A percentile compares a stretch with the other conserved stretches of the same genome.
These are phyloP conservation scores for Trichophyton simii DNA, from an alignment of 2,329 filamentous ascomycete species.

Conservation along the genomic window DNA sequence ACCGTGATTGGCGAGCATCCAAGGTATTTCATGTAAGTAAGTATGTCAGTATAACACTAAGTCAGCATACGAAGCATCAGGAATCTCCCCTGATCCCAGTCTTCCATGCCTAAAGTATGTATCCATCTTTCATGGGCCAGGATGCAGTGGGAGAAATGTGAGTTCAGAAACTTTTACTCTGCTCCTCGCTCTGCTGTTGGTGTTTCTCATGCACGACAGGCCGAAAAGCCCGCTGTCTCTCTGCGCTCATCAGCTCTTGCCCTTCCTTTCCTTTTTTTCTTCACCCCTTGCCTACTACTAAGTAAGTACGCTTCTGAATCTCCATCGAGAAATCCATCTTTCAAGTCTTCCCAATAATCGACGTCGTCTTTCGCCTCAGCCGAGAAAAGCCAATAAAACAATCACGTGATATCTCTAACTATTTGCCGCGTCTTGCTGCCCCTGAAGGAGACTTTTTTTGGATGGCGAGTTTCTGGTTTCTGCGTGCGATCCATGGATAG, in stretches of 20 bases:
- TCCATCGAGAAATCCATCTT: not conserved
- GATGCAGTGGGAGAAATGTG: not conserved
- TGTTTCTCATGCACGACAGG: not conserved
- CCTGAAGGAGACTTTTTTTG: not conserved
- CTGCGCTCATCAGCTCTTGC: not conserved
- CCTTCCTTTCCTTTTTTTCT: not conserved
- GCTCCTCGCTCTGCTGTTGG: not conserved
- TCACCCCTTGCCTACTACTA: not conserved
- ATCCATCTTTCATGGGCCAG: not conserved
- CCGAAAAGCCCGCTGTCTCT: not conserved
- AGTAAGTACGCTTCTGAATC: not conserved
- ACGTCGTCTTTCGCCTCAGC: no score
- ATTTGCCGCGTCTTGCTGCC: no score
- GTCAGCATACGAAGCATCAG: not conserved
- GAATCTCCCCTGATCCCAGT: not conserved
- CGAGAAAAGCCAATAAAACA: no score
- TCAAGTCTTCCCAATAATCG: not conserved
- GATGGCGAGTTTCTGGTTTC: not conserved
- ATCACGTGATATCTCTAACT: no score
- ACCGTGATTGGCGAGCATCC: not conserved
- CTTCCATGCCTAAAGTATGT: not conserved
- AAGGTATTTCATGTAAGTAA: not conserved
- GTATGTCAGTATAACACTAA: not conserved
- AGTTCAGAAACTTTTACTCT: not conserved
- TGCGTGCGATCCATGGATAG: not conserved